Evolutionary conservation across 2,329 filamentous ascomycete species (phyloP).

Genomic region (Cladosporium colombiae): DNA sequence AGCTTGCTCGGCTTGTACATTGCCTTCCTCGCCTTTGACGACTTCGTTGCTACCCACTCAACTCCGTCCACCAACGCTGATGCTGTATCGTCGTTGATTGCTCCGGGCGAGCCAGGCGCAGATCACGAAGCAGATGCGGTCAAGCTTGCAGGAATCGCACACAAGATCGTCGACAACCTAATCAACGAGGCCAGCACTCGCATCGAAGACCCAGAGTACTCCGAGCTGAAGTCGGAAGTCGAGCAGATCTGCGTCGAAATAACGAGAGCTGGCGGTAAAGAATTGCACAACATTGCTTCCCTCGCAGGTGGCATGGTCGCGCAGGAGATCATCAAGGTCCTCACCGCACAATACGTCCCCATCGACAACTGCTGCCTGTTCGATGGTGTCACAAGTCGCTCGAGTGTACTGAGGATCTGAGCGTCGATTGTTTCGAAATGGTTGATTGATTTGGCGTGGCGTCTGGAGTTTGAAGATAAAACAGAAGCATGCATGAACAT

Average conservation of each 20-base stretch:
- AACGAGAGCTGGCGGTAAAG: conserved; percentile 75
- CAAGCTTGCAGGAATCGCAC: conserved; percentile 47
- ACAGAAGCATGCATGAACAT: not conserved
- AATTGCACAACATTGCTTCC: conserved; percentile 90
- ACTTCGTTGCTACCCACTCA: conserved; percentile 45
- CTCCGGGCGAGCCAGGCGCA: conserved; percentile 40
- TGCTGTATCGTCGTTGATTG: conserved; percentile 37
- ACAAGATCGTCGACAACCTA: conserved; percentile 44
- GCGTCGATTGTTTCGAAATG: not conserved
- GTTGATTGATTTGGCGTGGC: conserved; percentile 3
- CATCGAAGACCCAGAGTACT: conserved; percentile 46
- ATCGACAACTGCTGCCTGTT: conserved; percentile 65
- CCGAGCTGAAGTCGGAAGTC: conserved; percentile 38
- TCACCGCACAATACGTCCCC: conserved; percentile 68
- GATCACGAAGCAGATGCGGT: conserved; percentile 40
- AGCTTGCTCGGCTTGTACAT: conserved; percentile 52
- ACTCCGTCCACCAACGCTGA: conserved; percentile 26
- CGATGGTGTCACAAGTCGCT: conserved; percentile 61
- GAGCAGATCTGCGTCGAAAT: conserved; percentile 46
- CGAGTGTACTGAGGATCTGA: conserved; percentile 32
- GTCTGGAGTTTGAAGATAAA: not conserved
- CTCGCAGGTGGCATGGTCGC: conserved; percentile 88
- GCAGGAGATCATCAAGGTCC: conserved; percentile 93
- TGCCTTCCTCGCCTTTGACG: conserved; percentile 54
- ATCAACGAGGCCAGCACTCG: conserved; percentile 44